Percentiles rank a stretch among this genome's conserved stretches.
phyloP scores from a whole-genome alignment of 2,329 filamentous ascomycete genomes.

The Penicillium sp. region DNA sequence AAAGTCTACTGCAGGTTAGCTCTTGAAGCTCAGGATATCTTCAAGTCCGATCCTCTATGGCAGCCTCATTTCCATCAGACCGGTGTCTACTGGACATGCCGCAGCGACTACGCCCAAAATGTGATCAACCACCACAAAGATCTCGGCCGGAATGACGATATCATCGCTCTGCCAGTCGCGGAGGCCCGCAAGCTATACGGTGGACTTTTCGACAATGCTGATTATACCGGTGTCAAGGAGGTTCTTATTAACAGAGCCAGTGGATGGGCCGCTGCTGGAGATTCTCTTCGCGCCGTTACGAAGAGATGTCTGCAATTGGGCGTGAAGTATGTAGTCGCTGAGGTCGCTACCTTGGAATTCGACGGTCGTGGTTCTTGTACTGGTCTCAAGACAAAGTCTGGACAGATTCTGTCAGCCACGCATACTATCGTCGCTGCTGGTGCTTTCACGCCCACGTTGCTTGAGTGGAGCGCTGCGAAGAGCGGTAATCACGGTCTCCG shows the following conservation, averaged over 20 bases:
- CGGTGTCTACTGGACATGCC: slow-evolving; percentile 51
- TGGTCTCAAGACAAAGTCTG: slow-evolving; percentile 27
- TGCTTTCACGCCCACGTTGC: slow-evolving; percentile 34
- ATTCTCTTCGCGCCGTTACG: slow-evolving; percentile 56
- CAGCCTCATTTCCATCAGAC: slow-evolving; percentile 50
- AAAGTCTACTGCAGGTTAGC: slow-evolving; percentile 27
- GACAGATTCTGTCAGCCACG: slow-evolving; percentile 25
- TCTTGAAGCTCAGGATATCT: slow-evolving; percentile 31
- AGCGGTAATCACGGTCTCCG: slow-evolving; percentile 43
- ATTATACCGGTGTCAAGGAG: slow-evolving; percentile 59
- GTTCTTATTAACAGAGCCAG: slow-evolving; percentile 58
- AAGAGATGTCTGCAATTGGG: slow-evolving; percentile 53
- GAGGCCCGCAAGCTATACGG: slow-evolving; percentile 56
- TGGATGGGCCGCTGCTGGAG: slow-evolving; percentile 64
- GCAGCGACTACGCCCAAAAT: slow-evolving; percentile 48
- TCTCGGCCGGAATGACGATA: slow-evolving; percentile 47
- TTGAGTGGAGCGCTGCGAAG: slow-evolving; percentile 48
- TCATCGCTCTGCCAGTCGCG: slow-evolving; percentile 49
- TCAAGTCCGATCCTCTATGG: slow-evolving; percentile 36
- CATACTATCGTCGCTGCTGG: slow-evolving; percentile 31
- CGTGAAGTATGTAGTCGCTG: slow-evolving; percentile 57
- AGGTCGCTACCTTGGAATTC: slow-evolving; percentile 44
- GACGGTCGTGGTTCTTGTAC: slow-evolving; percentile 44
- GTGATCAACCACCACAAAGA: slow-evolving; percentile 53
- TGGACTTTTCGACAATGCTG: slow-evolving; percentile 59